Base-by-base conservation (phyloP, 2,329 filamentous ascomycete genomes). In the Alternaria sp. region DNA sequence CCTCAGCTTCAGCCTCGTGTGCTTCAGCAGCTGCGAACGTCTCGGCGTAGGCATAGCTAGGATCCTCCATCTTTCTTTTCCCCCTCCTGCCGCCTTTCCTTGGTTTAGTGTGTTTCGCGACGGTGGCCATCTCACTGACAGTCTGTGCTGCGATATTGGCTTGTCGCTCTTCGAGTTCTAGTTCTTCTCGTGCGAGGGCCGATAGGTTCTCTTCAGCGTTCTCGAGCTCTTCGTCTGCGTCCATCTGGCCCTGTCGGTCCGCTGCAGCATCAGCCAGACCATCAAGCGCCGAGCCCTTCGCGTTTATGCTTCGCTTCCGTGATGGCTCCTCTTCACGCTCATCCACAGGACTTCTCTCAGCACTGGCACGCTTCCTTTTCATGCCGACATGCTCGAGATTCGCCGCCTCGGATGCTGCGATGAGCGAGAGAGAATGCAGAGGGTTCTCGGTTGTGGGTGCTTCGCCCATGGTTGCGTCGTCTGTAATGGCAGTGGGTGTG, bases 11-110 rank as follows among this genome's bases (percentile, higher is more conserved):
- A 46, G 81, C 83, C 46, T 78, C 85, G 87, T 88, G 75, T 73
- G 90, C 87, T 86, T 92, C 89, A 60, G 88, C 86, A 62, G 89
- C 89, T 55, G 64, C 65, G 79, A 88, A 50, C 52, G 85, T 83
- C 20, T 84, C 69, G 32, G 54, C 63, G 28, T 63, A 66, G 36
- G 62, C 66, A 57, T 71, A 70, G 36, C 52, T 65, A 22, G 67
- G 40, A 36, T 78, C 74, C 14, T 76, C 75, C 81, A 64, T 88
- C 85, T 57, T 83, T 81, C 68, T 89, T 87, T 67, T 81, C 81
- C 57, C 88, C 85, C 48, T 73, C 51, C 77, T 69, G 14, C 75
- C 75, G n/a, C 76, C 76, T 66, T 77, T 76, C 18, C 74, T 72
- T n/a, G 73, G 72, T 64, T 77, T 78, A 52, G 72, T 64, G 62